These are phyloP conservation scores for Ceriops zippeliana DNA, from an alignment of 345 rosid species.

Conservation along the genomic window DNA sequence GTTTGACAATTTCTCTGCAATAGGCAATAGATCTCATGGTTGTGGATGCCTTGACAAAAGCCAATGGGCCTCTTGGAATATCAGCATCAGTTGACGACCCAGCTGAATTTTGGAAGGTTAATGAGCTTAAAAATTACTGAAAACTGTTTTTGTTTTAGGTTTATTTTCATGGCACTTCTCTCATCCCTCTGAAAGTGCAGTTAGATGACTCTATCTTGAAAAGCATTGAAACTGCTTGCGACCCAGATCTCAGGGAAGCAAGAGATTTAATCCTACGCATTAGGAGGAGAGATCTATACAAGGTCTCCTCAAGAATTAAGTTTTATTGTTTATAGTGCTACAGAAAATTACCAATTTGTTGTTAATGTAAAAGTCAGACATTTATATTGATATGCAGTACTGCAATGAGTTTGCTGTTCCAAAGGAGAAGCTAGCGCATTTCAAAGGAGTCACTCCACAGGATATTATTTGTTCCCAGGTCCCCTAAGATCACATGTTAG, in stretches of 20 bases:
- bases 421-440: slow-evolving; percentile 38
- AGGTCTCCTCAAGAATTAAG: slow-evolving; percentile 5
- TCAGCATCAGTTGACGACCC: slow-evolving; percentile 21
- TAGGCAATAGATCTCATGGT: slow-evolving; percentile 33
- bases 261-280: slow-evolving; percentile 25
- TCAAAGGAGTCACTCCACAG: slow-evolving; percentile 40
- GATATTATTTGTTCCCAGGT: slow-evolving; percentile 59
- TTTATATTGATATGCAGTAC: slow-evolving; percentile 28
- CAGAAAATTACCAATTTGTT: background rate
- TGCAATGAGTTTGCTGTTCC: slow-evolving; percentile 51
- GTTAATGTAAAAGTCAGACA: background rate
- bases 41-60: slow-evolving; percentile 26
- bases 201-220: slow-evolving; percentile 28
- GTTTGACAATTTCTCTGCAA: slow-evolving; percentile 7
- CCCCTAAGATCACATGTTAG: background rate
- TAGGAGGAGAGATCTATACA: slow-evolving; percentile 28
- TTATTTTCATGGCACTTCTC: background rate
- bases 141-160: background rate
- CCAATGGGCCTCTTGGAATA: slow-evolving; percentile 17
- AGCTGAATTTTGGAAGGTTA: slow-evolving; percentile 24
- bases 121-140: background rate
- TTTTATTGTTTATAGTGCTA: too few species aligned
- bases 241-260: slow-evolving; percentile 22
- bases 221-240: slow-evolving; percentile 16
- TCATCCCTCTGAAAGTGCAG: slow-evolving; percentile 17